Percentiles rank a stretch among this genome's conserved stretches.
phyloP scores from a whole-genome alignment of 75 land plant species.

The Ceratopteris richardii region DNA sequence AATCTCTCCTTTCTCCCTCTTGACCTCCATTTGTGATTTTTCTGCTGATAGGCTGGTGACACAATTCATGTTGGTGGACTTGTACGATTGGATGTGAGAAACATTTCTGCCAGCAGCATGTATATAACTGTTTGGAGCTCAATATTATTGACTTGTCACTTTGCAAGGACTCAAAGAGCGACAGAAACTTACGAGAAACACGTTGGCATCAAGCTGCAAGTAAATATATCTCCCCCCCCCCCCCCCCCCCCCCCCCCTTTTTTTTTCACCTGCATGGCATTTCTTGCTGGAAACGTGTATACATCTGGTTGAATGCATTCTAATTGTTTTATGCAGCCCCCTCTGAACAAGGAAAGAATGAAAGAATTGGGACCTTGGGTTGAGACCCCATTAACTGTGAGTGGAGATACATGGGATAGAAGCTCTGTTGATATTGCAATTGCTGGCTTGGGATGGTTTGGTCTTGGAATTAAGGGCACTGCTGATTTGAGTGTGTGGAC shows the following conservation, averaged over 20 bases:
- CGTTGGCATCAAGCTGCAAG: conserved; percentile 75
- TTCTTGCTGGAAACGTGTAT: neutral
- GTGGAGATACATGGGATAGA: conserved; percentile 66
- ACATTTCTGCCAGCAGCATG: conserved; percentile 76
- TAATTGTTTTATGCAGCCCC: conserved; percentile 50
- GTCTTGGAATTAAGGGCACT: conserved; percentile 73
- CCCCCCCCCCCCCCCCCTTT: neutral
- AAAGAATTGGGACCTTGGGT: conserved; percentile 74
- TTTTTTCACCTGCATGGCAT: too few relatives aligned
- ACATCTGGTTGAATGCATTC: neutral
- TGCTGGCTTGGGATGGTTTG: conserved; percentile 93
- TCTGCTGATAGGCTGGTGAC: conserved; percentile 42
- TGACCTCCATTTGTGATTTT: too few relatives aligned
- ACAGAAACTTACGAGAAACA: conserved; percentile 63
- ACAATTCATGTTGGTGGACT: conserved; percentile 73
- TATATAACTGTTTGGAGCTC: conserved; percentile 86
- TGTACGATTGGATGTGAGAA: conserved; percentile 54
- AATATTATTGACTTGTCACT: conserved; percentile 65
- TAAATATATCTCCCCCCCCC: conserved; percentile 8
- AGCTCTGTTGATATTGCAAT: conserved; percentile 75
- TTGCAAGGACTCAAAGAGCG: conserved; percentile 77
- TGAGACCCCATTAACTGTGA: conserved; percentile 40
- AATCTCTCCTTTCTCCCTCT: too few relatives aligned
- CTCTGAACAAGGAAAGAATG: conserved; percentile 62
- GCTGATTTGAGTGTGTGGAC: conserved; percentile 80